These are phyloP conservation scores for Lactarius psammicola DNA, from an alignment of 768 basidiomycete genomes.

Conservation along the genomic window DNA sequence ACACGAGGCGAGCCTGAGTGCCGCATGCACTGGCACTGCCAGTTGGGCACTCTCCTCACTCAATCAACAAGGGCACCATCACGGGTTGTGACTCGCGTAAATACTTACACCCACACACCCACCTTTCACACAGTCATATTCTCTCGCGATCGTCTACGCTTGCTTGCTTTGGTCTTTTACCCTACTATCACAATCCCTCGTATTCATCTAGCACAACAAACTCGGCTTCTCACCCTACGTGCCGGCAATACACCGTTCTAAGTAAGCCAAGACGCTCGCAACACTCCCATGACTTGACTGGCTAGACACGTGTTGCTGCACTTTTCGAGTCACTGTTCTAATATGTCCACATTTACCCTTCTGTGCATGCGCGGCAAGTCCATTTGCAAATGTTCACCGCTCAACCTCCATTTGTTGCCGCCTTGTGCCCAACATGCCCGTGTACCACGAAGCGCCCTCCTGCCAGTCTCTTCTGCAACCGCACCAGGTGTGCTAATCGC, in stretches of 20 bases:
- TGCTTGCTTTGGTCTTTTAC: no score
- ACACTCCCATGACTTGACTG: not conserved
- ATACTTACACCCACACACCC: no score
- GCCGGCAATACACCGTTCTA: not conserved
- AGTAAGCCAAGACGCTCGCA: not conserved
- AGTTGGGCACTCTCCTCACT: not conserved
- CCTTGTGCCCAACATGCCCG: constrained; percentile 2
- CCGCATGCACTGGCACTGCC: not conserved
- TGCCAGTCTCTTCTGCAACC: not conserved
- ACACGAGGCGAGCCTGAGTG: constrained; percentile 21
- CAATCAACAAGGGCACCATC: not conserved
- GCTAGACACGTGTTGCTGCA: not conserved
- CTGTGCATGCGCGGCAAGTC: not conserved
- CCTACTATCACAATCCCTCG: constrained; percentile 2
- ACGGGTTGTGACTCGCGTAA: not conserved
- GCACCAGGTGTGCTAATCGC: not conserved
- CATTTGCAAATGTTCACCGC: constrained; percentile 2
- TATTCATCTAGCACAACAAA: not conserved
- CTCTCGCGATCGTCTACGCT: not conserved
- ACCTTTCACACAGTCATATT: constrained; percentile 11
- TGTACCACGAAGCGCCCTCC: constrained; percentile 2
- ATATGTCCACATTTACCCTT: not conserved
- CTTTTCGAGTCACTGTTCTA: not conserved
- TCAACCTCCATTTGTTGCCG: constrained; percentile 9
- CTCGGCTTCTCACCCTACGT: not conserved